Evolutionary conservation across 2,329 filamentous ascomycete species (phyloP), one percentile per base, ranked within the genome.

Genomic region (Fusarium sp.): DNA sequence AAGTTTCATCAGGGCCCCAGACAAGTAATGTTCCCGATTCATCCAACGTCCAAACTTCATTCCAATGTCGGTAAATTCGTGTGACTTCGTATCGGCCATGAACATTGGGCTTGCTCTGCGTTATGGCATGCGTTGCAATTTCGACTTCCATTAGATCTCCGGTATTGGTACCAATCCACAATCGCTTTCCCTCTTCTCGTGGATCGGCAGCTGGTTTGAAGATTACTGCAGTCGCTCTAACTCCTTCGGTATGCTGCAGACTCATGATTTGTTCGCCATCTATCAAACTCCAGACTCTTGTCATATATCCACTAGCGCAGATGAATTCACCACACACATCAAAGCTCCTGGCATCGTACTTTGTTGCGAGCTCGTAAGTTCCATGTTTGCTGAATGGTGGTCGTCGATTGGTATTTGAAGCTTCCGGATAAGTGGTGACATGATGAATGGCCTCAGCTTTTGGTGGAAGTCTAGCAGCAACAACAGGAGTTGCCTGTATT

Each of bases 11-110:
- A 6, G 94, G 91, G 3, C 89, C 90, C 96, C 96, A 99, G 7
- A 98, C 88, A 71, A 94, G 90, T 16, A 99, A 82, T 47, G 92
- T 92, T 13, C 96, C 96, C 48, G 92, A 90, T 69, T 98, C 94
- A 77, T 98, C 96, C 49, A 99, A 80, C 0, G 94, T 94, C 96
- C 96, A 99, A 78, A 99, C 88, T 75, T 98, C 93, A 71, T 94
- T 93, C 67, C 89, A 91, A 78, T 97, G 92, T 41, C 96, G 90
- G 77, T 93, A 92, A 44, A 99, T 97, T 74, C 90, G 93, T 69
- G 93, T 88, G 53, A 99, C 87, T 72, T 97, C 93, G 66, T 90
- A 87, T 44, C 93, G 89, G 10, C 90, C 89, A 75, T 98, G 96
- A 4, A 92, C 92, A 53, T 85, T 89, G 4, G 87, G 82, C 74